Evolutionary conservation across 148 eudicot species (phyloP), one percentile per base, ranked within the genome.

Genomic region (Cornus kousa): DNA sequence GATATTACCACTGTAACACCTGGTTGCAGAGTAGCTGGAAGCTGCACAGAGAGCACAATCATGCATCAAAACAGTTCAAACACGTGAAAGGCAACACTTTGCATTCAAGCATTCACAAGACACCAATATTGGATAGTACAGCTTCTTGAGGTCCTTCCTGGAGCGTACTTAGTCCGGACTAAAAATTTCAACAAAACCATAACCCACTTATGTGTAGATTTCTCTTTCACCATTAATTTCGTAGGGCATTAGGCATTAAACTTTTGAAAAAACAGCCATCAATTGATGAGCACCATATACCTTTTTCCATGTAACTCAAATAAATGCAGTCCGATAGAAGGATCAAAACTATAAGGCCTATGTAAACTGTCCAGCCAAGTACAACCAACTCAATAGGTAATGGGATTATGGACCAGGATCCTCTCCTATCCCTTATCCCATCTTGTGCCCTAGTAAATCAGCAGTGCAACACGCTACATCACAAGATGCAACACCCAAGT

Each of bases 1-100:
- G 99, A 97, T 82, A 97, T 86, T 75, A 97, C 99, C 75, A 97
- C 77, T 57, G 98, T 97, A 79, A 97, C 95, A 35, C 99, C 99
- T 64, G 91, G 92, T 76, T 79, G 91, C 68, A 97, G 81, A 72
- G 93, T 92, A 73, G 99, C 97, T 78, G 98, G 94, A 81, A 97
- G 98, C 98, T 97, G 95, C 31, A 85, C 70, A 65, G 70, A 22
- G 71, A 68, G 73, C 12, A 31, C 23, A 5, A 74, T 28, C 70
- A 74, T 24, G 39, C 20, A 37, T 28, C 22, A 13, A 40, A 14
- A 17, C 4, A 23, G 31, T 9, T 17, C 23, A 28, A 64, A 17
- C 10, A 43, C 7, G 7, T 5, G 5, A 68, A 68, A 53, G 37
- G 23, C 31, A 20, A 50, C 13, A 32, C 22, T 79, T 17, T 1